Evolutionary conservation across 1,139 yeast species (phyloP).

Genomic region (Kodamaea suecica): DNA sequence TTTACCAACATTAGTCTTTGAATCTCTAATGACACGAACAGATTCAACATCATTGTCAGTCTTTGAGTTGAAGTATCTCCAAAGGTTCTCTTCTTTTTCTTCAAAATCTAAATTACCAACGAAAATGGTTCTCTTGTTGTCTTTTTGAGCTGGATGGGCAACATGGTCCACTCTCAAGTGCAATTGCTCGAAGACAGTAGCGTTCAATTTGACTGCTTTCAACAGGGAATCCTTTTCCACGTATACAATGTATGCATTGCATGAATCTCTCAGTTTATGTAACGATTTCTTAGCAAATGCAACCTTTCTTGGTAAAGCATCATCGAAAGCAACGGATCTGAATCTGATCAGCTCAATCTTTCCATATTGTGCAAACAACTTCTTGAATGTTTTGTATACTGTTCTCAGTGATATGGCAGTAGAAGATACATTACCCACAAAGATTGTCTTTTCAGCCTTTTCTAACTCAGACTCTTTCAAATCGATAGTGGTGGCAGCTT

Average conservation of each 20-base stretch:
- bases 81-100: constrained; percentile 82
- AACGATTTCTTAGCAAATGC: constrained; percentile 82
- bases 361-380: constrained; percentile 56
- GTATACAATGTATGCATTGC: constrained; percentile 87
- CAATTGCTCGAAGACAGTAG: constrained; percentile 60
- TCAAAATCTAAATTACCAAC: constrained; percentile 95
- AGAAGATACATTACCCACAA: constrained; percentile 81
- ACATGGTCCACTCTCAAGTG: constrained; percentile 91
- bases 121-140: constrained; percentile 78
- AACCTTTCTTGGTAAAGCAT: constrained; percentile 85
- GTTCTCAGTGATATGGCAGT: constrained; percentile 63
- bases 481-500: constrained; percentile 37
- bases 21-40: constrained; percentile 86
- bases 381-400: constrained; percentile 61
- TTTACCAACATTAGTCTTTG: constrained; percentile 92
- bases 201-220: constrained; percentile 60
- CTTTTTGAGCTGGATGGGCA: constrained; percentile 85
- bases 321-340: constrained; percentile 88
- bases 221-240: constrained; percentile 50
- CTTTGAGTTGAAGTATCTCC: constrained; percentile 68
- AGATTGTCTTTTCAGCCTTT: constrained; percentile 84
- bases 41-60: constrained; percentile 75
- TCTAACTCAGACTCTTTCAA: constrained; percentile 68
- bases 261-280: constrained; percentile 73
- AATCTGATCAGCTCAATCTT: constrained; percentile 74